Conservation (phyloP, 2,329 filamentous ascomycete species). For the Colletotrichum somersetense region DNA sequence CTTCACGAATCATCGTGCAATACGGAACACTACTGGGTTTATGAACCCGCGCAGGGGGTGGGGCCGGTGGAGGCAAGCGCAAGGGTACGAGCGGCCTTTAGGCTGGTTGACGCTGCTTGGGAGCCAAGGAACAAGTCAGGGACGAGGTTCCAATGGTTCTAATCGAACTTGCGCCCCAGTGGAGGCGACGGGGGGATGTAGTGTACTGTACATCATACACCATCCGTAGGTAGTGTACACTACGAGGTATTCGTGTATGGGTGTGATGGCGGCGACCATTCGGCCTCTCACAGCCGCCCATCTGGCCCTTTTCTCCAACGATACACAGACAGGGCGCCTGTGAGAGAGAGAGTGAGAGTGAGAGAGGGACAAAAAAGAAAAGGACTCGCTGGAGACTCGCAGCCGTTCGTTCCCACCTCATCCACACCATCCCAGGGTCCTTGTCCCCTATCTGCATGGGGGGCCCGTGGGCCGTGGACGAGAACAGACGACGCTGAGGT, state of each 20-base stretch:
- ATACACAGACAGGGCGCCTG: background rate
- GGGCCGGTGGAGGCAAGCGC: background rate
- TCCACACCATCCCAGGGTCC: slow-evolving; percentile 36
- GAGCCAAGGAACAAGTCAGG: slow-evolving; percentile 36
- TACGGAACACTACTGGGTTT: slow-evolving; percentile 25
- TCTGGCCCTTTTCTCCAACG: background rate
- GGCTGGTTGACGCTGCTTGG: slow-evolving; percentile 32
- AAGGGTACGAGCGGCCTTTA: slow-evolving; percentile 7
- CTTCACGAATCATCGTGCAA: too few species aligned
- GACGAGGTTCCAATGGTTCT: slow-evolving; percentile 39
- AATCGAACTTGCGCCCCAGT: slow-evolving; percentile 38
- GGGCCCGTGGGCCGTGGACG: slow-evolving; percentile 33
- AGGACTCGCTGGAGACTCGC: slow-evolving; percentile 6
- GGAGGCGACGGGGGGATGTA: slow-evolving; percentile 17
- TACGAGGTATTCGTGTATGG: background rate
- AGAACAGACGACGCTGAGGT: slow-evolving; percentile 40
- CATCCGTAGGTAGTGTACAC: too few species aligned
- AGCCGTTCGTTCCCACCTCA: slow-evolving; percentile 3
- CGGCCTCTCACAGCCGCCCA: slow-evolving; percentile 7
- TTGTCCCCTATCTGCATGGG: slow-evolving; percentile 31
- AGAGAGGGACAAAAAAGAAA: background rate
- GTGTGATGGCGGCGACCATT: slow-evolving; percentile 10
- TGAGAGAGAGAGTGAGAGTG: background rate
- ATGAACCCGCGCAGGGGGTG: slow-evolving; percentile 24
- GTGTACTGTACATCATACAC: background rate